Base-by-base conservation (phyloP, 2,329 filamentous ascomycete species). In the Dactylellina haptotyla region DNA sequence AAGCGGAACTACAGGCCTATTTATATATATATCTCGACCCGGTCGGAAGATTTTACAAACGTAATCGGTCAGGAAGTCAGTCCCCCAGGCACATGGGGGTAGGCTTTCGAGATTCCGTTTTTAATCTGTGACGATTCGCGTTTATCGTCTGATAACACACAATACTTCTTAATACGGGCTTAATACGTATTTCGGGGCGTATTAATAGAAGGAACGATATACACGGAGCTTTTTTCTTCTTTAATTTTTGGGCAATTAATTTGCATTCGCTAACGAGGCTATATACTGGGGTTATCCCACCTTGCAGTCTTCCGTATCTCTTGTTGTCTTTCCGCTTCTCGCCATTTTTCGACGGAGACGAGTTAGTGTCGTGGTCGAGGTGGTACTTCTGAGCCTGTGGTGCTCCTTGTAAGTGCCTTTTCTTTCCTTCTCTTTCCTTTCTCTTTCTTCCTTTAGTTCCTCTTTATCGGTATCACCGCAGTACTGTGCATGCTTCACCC, bases 401-500 rank as follows among this genome's bases (percentile, higher is more conserved):
- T 75, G 63, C 28, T 75, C 70, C 50, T 75, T 75, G 70, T 75
- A 64, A 75, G 70, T 75, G 16, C 12, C 12, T 20, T 8, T 30
- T 34, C 20, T 12, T 3, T 34, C 28, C 51, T 51, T 45, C 28
- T 48, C 54, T 26, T 53, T 56, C 56, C 50, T 34, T 16, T 41
- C 32, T 14, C 56, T 59, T 41, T 16, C n/a, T n/a, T 18, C 16
- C 10, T n/a, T 6, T 5, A 28, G 30, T 37, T 41, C 26, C 26
- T 32, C 45, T 39, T 50, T 66, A 64, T 57, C 30, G n/a, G 32
- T 53, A 34, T 53, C 28, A 53, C 48, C 25, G 34, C 6, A 8
- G 23, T 34, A 20, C 18, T 41, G 18, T 41, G 37, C 37, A 34
- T 41, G 14, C n/a, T n/a, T n/a, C n/a, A n/a, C n/a, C n/a, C n/a